Percentiles rank a stretch among this genome's conserved stretches.
Conservation (phyloP, 2,329 filamentous ascomycete species). For the Aspergillus proliferans region DNA sequence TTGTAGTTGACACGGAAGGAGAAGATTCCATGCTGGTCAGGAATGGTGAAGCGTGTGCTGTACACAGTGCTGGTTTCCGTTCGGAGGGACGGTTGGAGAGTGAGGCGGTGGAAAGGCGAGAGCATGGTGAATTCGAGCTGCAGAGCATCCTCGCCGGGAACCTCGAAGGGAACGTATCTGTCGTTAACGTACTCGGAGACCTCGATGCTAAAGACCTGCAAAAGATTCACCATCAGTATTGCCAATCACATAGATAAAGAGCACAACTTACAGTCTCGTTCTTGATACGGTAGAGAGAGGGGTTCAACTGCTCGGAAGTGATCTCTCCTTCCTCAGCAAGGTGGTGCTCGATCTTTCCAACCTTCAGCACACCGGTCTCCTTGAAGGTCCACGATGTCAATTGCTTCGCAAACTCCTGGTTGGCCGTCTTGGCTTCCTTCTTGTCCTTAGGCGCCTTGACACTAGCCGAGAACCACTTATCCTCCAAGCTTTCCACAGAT, state of each 20-base stretch:
- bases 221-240: constrained; percentile 21
- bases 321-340: constrained; percentile 48
- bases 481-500: constrained; percentile 76
- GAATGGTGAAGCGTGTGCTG: constrained; percentile 68
- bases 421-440: constrained; percentile 61
- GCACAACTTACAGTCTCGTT: constrained; percentile 76
- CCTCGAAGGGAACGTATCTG: constrained; percentile 66
- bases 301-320: constrained; percentile 55
- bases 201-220: constrained; percentile 75
- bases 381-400: constrained; percentile 95
- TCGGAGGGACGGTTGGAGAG: constrained; percentile 54
- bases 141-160: constrained; percentile 64
- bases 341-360: constrained; percentile 76
- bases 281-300: constrained; percentile 89
- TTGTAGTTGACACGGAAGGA: constrained; percentile 98
- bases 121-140: constrained; percentile 99
- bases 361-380: constrained; percentile 81
- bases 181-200: constrained; percentile 77
- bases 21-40: constrained; percentile 98
- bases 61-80: constrained; percentile 67
- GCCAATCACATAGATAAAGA: not conserved
- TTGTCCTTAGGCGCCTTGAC: constrained; percentile 53
- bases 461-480: constrained; percentile 80
- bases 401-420: constrained; percentile 77
- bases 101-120: constrained; percentile 88